phyloP scores from a whole-genome alignment of 2,329 filamentous ascomycete species.

The Fusarium palustre region DNA sequence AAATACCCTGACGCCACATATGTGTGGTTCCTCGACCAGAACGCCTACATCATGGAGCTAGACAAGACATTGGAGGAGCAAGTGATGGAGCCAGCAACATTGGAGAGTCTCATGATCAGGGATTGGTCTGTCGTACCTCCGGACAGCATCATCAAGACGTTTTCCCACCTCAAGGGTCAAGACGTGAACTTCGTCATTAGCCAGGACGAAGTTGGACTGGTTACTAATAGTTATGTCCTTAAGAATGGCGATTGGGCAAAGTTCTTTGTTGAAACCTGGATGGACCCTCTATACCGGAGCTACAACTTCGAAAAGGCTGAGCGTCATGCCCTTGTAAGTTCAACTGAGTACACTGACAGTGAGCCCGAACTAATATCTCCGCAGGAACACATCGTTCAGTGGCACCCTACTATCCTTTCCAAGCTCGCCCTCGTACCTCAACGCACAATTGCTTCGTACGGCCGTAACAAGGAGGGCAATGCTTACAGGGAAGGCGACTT shows the following conservation, averaged over 20 bases:
- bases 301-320: slow-evolving; percentile 99
- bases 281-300: slow-evolving; percentile 89
- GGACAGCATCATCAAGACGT: slow-evolving; percentile 97
- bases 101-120: slow-evolving; percentile 85
- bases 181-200: slow-evolving; percentile 85
- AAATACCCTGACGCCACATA: slow-evolving; percentile 80
- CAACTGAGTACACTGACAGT: no score
- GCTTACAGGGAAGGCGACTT: slow-evolving; percentile 87
- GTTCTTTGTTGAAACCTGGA: slow-evolving; percentile 95
- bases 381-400: slow-evolving; percentile 89
- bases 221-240: slow-evolving; percentile 81
- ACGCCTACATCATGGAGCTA: slow-evolving; percentile 90
- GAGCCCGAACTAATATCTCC: background rate
- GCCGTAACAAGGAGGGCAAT: slow-evolving; percentile 64
- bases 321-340: slow-evolving; percentile 83
- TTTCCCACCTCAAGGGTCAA: slow-evolving; percentile 79
- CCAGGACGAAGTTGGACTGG: slow-evolving; percentile 85
- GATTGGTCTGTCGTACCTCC: slow-evolving; percentile 91
- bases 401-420: slow-evolving; percentile 95
- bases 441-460: slow-evolving; percentile 83
- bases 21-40: slow-evolving; percentile 88
- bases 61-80: slow-evolving; percentile 75
- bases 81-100: slow-evolving; percentile 72
- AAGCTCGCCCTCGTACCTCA: slow-evolving; percentile 93
- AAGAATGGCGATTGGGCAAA: slow-evolving; percentile 89